A percentile compares a stretch with the other conserved stretches of the same genome.
These are phyloP conservation scores for Hordeum vulgare DNA, from an alignment of 176 grass and related monocot genomes.

Conservation along the genomic window DNA sequence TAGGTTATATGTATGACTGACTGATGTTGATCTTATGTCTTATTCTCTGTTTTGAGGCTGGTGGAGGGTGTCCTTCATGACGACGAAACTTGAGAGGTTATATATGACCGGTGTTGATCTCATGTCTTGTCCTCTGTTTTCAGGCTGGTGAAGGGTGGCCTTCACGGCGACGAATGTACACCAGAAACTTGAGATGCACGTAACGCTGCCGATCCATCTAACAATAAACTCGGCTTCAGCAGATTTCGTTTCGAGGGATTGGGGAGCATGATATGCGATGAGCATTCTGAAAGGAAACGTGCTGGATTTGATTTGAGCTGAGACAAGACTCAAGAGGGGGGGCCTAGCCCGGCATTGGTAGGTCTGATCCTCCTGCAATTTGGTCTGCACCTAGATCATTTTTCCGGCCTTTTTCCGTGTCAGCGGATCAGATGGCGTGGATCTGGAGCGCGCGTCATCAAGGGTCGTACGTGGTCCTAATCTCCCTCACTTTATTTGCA, in stretches of 20 bases:
- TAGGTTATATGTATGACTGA: background rate
- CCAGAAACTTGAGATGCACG: slow-evolving; percentile 18
- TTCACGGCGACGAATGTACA: slow-evolving; percentile 17
- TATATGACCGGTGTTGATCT: background rate
- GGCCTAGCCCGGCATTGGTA: background rate
- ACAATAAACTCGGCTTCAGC: background rate
- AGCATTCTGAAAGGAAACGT: background rate
- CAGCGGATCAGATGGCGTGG: slow-evolving; percentile 12
- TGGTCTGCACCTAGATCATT: background rate
- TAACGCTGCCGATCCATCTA: slow-evolving; percentile 22
- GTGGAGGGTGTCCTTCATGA: slow-evolving; percentile 34
- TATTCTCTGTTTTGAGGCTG: slow-evolving; percentile 30
- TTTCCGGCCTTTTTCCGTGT: background rate
- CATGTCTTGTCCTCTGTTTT: slow-evolving; percentile 8
- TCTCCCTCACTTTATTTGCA: slow-evolving; percentile 26
- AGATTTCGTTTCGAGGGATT: slow-evolving; percentile 33
- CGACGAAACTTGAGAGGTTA: background rate
- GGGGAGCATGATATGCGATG: slow-evolving; percentile 13
- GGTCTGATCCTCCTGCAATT: background rate
- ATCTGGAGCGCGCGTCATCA: slow-evolving; percentile 14
- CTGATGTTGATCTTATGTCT: background rate
- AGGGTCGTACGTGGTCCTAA: slow-evolving; percentile 31
- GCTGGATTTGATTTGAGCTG: slow-evolving; percentile 5
- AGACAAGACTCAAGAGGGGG: background rate
- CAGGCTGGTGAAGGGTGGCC: slow-evolving; percentile 39